Base-by-base conservation (phyloP, 2,329 filamentous ascomycete genomes). In the Aspergillus udagawae region DNA sequence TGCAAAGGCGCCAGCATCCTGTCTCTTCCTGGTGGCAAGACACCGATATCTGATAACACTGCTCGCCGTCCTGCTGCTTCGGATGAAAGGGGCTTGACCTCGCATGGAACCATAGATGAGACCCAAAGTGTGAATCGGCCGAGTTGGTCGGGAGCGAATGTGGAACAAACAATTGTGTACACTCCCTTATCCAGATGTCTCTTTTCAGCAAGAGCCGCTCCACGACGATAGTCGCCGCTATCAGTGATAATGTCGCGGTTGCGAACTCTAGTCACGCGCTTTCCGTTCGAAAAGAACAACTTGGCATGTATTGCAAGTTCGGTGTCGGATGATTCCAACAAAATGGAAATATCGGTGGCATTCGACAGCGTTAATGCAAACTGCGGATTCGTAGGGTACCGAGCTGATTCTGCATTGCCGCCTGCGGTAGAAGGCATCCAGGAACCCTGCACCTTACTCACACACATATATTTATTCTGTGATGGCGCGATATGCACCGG, bases 81-180 rank as follows among this genome's bases (percentile, higher is more conserved):
- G 5, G 86, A 79, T 0, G 86, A 83, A 3, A 97, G 81, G 17
- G 83, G 82, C 7, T 76, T 77, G 4, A 95, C 70, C 1, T 73
- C 66, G 41, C 86, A 82, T 0, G 68, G 69, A 7, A 70, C 66
- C 23, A 82, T 84, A 35, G 88, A 87, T 49, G 87, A 86, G n/a
- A 97, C 81, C 56, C 86, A 84, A 8, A 99, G 79, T 0, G 82
- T 84, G 68, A 95, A 97, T 51, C 82, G 80, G 3, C 89, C 90
- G 1, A 85, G 79, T 68, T 95, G 90, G 8, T 88, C 88, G 0
- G 88, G 82, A 61, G 96, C 91, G 71, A 95, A 97, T 0, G 93
- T 96, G 2, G 91, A 96, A 70, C 89, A 93, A 6, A 97, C 88
- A 55, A 96, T 82, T 0, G 91, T 97, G 73, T 97, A 99, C 0